Conservation (phyloP, 1,284 basidiomycete genomes). For the Blastosporella zonata region DNA sequence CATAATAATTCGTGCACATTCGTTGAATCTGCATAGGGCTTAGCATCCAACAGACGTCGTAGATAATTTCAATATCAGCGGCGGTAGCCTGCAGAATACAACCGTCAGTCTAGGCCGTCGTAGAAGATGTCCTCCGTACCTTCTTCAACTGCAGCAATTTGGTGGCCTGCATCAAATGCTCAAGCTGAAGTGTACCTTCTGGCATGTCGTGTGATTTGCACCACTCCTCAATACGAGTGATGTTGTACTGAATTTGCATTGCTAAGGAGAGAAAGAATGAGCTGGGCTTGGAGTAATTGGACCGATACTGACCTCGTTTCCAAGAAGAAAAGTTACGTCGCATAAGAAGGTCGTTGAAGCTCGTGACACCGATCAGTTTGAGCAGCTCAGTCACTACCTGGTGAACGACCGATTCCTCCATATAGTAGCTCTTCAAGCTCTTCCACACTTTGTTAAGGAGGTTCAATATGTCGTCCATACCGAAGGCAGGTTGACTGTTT, state of each 20-base stretch:
- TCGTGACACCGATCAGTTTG: constrained; percentile 95
- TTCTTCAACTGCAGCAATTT: constrained; percentile 99
- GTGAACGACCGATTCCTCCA: constrained; percentile 97
- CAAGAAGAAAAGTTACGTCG: constrained; percentile 98
- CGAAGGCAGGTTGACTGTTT: constrained; percentile 85
- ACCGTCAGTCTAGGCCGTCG: constrained; percentile 10
- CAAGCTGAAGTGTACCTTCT: constrained; percentile 95
- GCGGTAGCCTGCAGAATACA: constrained; percentile 66
- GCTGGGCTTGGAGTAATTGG: neutral
- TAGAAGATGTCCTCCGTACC: constrained; percentile 41
- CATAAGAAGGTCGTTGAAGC: constrained; percentile 99
- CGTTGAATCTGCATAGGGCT: constrained; percentile 99
- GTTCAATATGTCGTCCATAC: constrained; percentile 98
- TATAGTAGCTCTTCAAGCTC: constrained; percentile 97
- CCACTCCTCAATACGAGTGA: constrained; percentile 97
- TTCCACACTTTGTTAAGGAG: constrained; percentile 98
- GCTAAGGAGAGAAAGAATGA: constrained; percentile 51
- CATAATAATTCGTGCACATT: constrained; percentile 98
- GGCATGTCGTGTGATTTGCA: constrained; percentile 99
- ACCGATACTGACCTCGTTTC: constrained; percentile 81
- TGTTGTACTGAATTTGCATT: constrained; percentile 99
- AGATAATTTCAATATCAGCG: constrained; percentile 97
- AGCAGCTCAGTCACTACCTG: constrained; percentile 96
- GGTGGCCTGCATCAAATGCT: constrained; percentile 99
- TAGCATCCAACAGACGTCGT: constrained; percentile 99